Percentiles rank a stretch among this genome's conserved stretches.
Conservation (phyloP, 2,329 filamentous ascomycete genomes). For the Ophioceras dolichostomum region DNA sequence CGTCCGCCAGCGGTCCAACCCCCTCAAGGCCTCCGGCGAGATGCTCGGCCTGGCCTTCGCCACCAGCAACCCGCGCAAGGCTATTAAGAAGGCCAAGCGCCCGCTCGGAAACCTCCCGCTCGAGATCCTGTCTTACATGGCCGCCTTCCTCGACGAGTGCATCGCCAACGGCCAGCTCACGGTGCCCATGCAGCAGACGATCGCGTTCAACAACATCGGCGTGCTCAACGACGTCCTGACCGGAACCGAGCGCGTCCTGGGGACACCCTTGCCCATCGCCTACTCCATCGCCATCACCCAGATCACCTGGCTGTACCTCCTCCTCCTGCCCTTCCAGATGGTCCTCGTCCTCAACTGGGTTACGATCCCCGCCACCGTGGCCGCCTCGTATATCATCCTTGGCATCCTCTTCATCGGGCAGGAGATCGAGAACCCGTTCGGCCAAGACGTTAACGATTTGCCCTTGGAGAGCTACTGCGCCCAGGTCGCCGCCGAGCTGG, state of each 20-base stretch:
- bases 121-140: slow-evolving; percentile 56
- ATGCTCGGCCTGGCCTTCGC: slow-evolving; percentile 58
- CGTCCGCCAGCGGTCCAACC: slow-evolving; percentile 13
- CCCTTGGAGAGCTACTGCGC: slow-evolving; percentile 53
- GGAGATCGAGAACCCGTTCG: slow-evolving; percentile 61
- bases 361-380: slow-evolving; percentile 55
- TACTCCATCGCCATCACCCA: slow-evolving; percentile 67
- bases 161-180: slow-evolving; percentile 35
- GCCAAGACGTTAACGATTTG: slow-evolving; percentile 56
- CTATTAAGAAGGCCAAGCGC: slow-evolving; percentile 52
- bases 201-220: slow-evolving; percentile 34
- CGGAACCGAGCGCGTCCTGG: slow-evolving; percentile 60
- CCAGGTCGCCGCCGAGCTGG: slow-evolving; percentile 51
- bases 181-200: slow-evolving; percentile 36
- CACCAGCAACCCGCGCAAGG: slow-evolving; percentile 56
- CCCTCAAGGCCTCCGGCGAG: slow-evolving; percentile 44
- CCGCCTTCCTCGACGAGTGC: slow-evolving; percentile 45
- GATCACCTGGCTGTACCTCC: slow-evolving; percentile 66
- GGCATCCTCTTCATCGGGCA: slow-evolving; percentile 53
- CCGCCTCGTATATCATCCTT: slow-evolving; percentile 60
- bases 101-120: slow-evolving; percentile 61
- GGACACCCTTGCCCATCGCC: slow-evolving; percentile 56
- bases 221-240: slow-evolving; percentile 53
- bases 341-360: slow-evolving; percentile 48
- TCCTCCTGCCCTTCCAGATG: slow-evolving; percentile 63